Conservation (phyloP, 164 flowering plant genomes). For the Magnolia changhungtana region DNA sequence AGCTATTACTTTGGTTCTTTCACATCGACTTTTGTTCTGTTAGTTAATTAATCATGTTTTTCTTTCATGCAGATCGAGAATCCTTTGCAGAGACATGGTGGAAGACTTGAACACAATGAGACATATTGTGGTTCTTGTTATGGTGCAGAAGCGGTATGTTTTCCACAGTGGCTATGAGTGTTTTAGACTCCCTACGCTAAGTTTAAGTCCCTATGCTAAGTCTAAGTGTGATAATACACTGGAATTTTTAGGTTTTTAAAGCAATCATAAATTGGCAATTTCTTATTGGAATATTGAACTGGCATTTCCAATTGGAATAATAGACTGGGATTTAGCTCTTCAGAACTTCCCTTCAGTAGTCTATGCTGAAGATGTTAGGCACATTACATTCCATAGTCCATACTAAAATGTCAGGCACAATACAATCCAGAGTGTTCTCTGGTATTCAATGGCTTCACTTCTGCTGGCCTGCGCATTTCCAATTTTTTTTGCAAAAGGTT, state of each 20-base stretch:
- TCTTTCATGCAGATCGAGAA: conserved; percentile 52
- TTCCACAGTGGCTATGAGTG: neutral
- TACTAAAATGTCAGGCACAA: too few relatives aligned
- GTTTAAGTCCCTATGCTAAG: neutral
- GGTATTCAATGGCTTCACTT: too few relatives aligned
- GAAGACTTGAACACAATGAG: conserved; percentile 77
- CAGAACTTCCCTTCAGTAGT: neutral
- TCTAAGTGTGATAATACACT: neutral
- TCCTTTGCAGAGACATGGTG: conserved; percentile 81
- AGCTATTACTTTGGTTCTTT: neutral
- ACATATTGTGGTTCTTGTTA: conserved; percentile 77
- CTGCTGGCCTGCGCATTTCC: too few relatives aligned
- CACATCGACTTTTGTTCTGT: neutral
- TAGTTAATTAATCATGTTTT: conserved; percentile 3
- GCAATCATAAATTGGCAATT: neutral
- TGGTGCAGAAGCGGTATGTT: conserved; percentile 69
- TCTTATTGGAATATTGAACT: too few relatives aligned
- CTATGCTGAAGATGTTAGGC: neutral
- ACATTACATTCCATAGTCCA: neutral
- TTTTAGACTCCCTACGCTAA: neutral
- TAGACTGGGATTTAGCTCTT: neutral
- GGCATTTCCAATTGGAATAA: neutral
- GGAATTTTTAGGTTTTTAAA: neutral
- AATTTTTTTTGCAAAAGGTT: too few relatives aligned
- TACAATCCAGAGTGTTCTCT: too few relatives aligned